A percentile compares a stretch with the other conserved stretches of the same genome.
These are phyloP conservation scores for Mrakia gelida DNA, from an alignment of 768 basidiomycete genomes.

Conservation along the genomic window DNA sequence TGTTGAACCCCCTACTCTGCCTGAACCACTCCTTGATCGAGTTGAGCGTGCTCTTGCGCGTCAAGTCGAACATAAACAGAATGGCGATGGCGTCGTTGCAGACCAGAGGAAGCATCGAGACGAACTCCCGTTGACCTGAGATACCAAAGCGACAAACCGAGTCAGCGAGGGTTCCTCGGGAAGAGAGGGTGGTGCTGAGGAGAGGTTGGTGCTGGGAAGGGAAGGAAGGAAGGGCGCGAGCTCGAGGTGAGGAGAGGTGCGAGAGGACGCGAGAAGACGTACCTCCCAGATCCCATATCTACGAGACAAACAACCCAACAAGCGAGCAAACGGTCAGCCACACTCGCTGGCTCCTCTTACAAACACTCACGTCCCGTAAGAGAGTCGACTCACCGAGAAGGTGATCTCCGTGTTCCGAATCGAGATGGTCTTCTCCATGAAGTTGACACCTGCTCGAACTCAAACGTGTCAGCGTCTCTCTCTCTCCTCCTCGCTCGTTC, in stretches of 20 bases:
- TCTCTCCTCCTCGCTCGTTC: too few species aligned
- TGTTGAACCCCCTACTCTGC: conserved; percentile 97
- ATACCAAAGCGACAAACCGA: background rate
- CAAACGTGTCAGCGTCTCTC: conserved; percentile 4
- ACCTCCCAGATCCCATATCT: conserved; percentile 91
- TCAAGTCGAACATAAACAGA: conserved; percentile 99
- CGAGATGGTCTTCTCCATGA: conserved; percentile 99
- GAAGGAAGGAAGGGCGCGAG: background rate
- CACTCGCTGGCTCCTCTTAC: too few species aligned
- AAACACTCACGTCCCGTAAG: too few species aligned
- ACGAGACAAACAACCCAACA: background rate
- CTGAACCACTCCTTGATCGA: conserved; percentile 99
- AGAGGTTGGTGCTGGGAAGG: background rate
- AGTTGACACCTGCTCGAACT: conserved; percentile 72
- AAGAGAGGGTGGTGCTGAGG: conserved; percentile 13
- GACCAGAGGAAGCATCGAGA: conserved; percentile 96
- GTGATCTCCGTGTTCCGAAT: conserved; percentile 98
- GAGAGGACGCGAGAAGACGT: background rate
- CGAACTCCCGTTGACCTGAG: conserved; percentile 83
- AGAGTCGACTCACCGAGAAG: conserved; percentile 70
- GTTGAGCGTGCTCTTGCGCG: conserved; percentile 93
- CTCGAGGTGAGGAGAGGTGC: background rate
- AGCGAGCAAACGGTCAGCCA: background rate
- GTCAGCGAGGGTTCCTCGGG: background rate
- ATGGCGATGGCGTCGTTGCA: conserved; percentile 80